Evolutionary conservation across 108 stramenopile genomes (phyloP).

Genomic region (Nitzschia putrida): DNA sequence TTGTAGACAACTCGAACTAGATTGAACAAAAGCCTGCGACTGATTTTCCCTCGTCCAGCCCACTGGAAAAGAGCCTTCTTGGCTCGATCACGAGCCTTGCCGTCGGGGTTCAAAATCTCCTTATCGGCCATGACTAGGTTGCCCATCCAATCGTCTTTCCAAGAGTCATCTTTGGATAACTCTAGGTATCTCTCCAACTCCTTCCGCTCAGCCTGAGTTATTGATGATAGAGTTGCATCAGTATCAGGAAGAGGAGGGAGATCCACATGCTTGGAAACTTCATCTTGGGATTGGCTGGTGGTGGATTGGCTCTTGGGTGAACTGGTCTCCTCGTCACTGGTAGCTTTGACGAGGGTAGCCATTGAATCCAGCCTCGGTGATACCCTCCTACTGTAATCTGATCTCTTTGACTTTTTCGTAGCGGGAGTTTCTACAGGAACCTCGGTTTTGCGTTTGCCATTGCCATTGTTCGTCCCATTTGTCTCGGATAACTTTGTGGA

Average conservation of each 20-base stretch:
- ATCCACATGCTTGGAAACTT: slow-evolving; percentile 10
- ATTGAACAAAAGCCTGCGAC: slow-evolving; percentile 53
- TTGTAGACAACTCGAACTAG: slow-evolving; percentile 65
- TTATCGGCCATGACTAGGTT: slow-evolving; percentile 64
- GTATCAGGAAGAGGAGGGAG: slow-evolving; percentile 10
- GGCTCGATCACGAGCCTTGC: slow-evolving; percentile 26
- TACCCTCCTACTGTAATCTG: background rate
- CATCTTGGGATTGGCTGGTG: background rate
- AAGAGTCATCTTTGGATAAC: slow-evolving; percentile 47
- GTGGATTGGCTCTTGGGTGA: background rate
- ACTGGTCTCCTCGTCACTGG: background rate
- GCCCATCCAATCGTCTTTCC: slow-evolving; percentile 82
- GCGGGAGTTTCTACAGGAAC: background rate
- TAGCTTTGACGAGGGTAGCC: slow-evolving; percentile 6
- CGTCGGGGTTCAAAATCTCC: slow-evolving; percentile 65
- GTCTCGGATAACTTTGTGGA: too few species aligned
- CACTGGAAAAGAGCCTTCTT: slow-evolving; percentile 39
- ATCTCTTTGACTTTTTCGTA: slow-evolving; percentile 3
- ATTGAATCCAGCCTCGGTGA: slow-evolving; percentile 11
- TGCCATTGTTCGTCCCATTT: background rate
- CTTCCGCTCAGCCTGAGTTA: slow-evolving; percentile 23
- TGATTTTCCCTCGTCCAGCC: slow-evolving; percentile 49
- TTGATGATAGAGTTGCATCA: background rate
- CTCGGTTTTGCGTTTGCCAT: background rate
- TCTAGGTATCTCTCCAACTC: slow-evolving; percentile 40